Percentiles rank a stretch among this genome's conserved stretches.
Conservation (phyloP, 768 basidiomycete species). For the Sistotremastrum suecicum region DNA sequence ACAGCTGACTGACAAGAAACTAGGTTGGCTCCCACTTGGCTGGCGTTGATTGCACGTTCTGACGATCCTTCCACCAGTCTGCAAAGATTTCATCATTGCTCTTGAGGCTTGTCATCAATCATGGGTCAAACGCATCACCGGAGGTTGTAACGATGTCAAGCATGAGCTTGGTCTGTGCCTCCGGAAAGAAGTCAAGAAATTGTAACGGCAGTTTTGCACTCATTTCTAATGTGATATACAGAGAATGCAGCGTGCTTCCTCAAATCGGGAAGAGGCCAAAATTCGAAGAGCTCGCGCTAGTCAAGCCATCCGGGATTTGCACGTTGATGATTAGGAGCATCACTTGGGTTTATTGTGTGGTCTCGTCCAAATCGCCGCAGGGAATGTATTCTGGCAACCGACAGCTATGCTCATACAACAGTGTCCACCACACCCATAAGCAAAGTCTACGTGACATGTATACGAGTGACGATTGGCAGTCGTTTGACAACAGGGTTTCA, state of each 20-base stretch:
- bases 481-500: too few relatives aligned
- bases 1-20: slow-evolving; percentile 53
- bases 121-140: slow-evolving; percentile 48
- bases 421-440: too few relatives aligned
- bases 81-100: slow-evolving; percentile 66
- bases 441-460: too few relatives aligned
- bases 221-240: slow-evolving; percentile 12
- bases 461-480: too few relatives aligned
- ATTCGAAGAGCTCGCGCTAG: slow-evolving; percentile 40
- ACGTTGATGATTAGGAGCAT: slow-evolving; percentile 1
- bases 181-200: slow-evolving; percentile 43
- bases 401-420: too few relatives aligned
- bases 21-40: slow-evolving; percentile 20
- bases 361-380: too few relatives aligned
- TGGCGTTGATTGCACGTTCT: slow-evolving; percentile 9
- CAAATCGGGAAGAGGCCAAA: slow-evolving; percentile 49
- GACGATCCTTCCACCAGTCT: slow-evolving; percentile 28
- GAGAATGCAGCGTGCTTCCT: slow-evolving; percentile 43
- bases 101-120: slow-evolving; percentile 54
- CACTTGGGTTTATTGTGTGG: not conserved
- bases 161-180: slow-evolving; percentile 56
- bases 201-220: not conserved
- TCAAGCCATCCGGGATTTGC: slow-evolving; percentile 27
- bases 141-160: slow-evolving; percentile 58
- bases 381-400: too few relatives aligned